Evolutionary conservation across 192 early-diverging fungal genomes (phyloP).

Genomic region (Linnemannia hyalina): DNA sequence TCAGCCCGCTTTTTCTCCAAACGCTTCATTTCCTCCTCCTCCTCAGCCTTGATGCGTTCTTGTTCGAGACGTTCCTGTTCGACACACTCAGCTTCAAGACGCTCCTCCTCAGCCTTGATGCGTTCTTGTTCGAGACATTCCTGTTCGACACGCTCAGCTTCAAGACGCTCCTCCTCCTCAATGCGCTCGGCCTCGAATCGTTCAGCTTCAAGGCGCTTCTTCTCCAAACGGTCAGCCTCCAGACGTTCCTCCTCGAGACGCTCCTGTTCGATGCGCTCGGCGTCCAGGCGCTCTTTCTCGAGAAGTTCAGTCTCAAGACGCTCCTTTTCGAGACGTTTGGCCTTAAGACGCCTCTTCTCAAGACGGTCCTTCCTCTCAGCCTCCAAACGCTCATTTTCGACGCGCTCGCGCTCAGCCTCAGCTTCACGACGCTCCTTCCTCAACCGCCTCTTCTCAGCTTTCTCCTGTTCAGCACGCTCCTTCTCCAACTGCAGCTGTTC

Average conservation of each 20-base stretch:
- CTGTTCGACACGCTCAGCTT: background rate
- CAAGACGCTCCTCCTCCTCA: conserved; percentile 7
- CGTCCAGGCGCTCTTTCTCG: background rate
- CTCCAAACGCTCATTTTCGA: background rate
- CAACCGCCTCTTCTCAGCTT: conserved; percentile 5
- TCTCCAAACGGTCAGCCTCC: background rate
- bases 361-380: background rate
- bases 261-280: conserved; percentile 12
- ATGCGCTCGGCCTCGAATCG: conserved; percentile 2
- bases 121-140: background rate
- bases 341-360: conserved; percentile 9
- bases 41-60: conserved; percentile 6
- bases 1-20: background rate
- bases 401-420: conserved; percentile 17
- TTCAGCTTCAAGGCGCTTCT: conserved; percentile 10
- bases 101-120: conserved; percentile 4
- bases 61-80: background rate
- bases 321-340: background rate
- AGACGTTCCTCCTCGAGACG: conserved; percentile 2
- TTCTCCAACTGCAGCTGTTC: conserved; percentile 12
- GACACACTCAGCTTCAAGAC: background rate
- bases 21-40: background rate
- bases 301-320: background rate
- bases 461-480: conserved; percentile 10
- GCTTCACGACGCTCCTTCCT: conserved; percentile 13